Evolutionary conservation across 2,329 filamentous ascomycete genomes (phyloP), one percentile per base, ranked within the genome.

Genomic region (Dothidotthia symphoricarpi): DNA sequence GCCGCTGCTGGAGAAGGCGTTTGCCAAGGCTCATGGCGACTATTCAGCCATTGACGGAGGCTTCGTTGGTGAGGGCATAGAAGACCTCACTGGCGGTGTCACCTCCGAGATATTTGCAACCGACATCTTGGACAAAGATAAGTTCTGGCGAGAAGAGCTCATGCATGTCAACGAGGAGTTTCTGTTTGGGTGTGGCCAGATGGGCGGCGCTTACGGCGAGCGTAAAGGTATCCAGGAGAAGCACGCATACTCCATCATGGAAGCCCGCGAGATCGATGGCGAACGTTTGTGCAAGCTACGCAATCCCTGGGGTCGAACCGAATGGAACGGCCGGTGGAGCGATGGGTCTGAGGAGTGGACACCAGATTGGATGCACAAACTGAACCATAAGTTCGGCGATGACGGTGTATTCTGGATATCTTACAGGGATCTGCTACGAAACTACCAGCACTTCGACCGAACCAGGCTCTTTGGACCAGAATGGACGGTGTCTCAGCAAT

Each of bases 331-430:
- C 1, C 74, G 85, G 2, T 93, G 87, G 86, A 83, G 79, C 25
- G 88, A 93, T 57, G 88, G 88, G 0, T 88, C 84, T 6, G 85
- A 87, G 54, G 83, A 91, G 64, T 94, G 88, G 88, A 91, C 85
- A 1, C 74, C 85, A 0, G 82, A 89, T 50, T 88, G 84, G 78
- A 81, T 91, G 67, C 69, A 81, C 43, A 81, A 83, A 53, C 74
- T 93, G 1, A 74, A 77, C 30, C 85, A 90, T 59, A 80, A 77
- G 28, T 90, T 90, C 51, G 85, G 86, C 26, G 83, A 88, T 49
- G 86, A 90, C 51, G 86, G 85, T 7, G 54, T 80, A 22, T 81
- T 82, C 59, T 82, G 77, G 76, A 80, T 81, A 24, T 75, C 72
- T 1, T 82, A 80, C 54, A 64, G 74, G 11, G 79, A 82, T 41